Evolutionary conservation across 257 asterid genomes (phyloP), one percentile per base, ranked within the genome.

Genomic region (Solanum chmielewskii): DNA sequence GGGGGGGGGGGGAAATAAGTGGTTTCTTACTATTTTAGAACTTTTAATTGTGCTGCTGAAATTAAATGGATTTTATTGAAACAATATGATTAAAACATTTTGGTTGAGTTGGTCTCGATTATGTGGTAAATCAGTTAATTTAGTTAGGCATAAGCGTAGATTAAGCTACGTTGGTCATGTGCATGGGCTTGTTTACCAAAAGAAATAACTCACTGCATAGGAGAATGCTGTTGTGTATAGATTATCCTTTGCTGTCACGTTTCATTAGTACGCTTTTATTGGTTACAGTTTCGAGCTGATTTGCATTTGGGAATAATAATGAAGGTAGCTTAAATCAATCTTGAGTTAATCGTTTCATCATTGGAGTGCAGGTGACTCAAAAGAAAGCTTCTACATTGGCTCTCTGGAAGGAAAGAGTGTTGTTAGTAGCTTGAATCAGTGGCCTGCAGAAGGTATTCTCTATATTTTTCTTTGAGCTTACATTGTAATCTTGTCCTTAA

Each of bases 331-430:
- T 20, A 35, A 41, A 42, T 59, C 0, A 27, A 59, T 56, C 62
- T 88, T 6, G 7, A 16, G 31, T 75, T 71, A 73, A 52, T 20
- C 0, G 15, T 11, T 56, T 75, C 88, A 27, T 85, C 9, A 71
- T 66, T 85, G 81, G 76, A 29, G 62, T 85, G 83, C 88, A 92
- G 96, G 96, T 52, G 96, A 93, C 86, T 90, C 92, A 11, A 93
- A 92, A 87, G 95, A 93, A 87, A 89, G 90, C 90, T 92, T 93
- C 91, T 85, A 91, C 42, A 84, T 93, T 83, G 95, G 96, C 42
- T 88, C 95, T 84, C 87, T 88, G 81, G 92, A 91, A 74, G 91
- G 83, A 31, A 62, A 12, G 20, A 23, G 86, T 9, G 73, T 86
- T 33, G 42, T 2, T 60, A 85, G 90, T 83, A 21, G 75, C 83